phyloP scores from a whole-genome alignment of 768 basidiomycete species.

The Zangia roseola region DNA sequence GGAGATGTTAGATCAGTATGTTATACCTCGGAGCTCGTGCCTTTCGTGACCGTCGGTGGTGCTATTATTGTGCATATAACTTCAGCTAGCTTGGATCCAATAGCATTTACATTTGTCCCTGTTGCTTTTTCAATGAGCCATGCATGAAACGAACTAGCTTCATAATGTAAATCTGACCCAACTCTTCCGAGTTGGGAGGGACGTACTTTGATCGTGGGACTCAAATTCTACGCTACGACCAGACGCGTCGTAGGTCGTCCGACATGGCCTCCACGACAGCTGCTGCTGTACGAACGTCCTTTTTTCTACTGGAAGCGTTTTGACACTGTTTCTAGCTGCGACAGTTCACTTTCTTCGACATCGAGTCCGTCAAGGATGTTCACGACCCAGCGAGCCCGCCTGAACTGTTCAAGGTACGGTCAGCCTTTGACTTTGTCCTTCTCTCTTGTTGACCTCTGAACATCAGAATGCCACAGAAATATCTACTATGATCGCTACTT shows the following conservation, averaged over 20 bases:
- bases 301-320: neutral
- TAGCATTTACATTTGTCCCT: too few relatives aligned
- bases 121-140: too few relatives aligned
- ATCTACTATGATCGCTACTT: slow-evolving; percentile 62
- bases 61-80: too few relatives aligned
- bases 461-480: slow-evolving; percentile 65
- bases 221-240: too few relatives aligned
- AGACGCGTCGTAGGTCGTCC: neutral
- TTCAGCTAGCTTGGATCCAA: too few relatives aligned
- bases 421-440: neutral
- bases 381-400: slow-evolving; percentile 76
- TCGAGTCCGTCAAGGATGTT: slow-evolving; percentile 69
- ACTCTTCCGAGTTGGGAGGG: too few relatives aligned
- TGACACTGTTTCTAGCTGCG: slow-evolving; percentile 58
- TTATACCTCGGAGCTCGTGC: too few relatives aligned
- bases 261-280: slow-evolving; percentile 16
- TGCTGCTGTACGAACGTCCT: slow-evolving; percentile 16
- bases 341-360: slow-evolving; percentile 89
- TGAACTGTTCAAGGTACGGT: slow-evolving; percentile 70
- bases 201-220: too few relatives aligned
- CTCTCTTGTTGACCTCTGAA: neutral
- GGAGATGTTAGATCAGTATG: neutral
- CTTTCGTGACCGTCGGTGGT: too few relatives aligned
- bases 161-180: too few relatives aligned
- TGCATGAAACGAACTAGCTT: too few relatives aligned